Conservation (phyloP, 345 rosid species). For the Eucalyptus shirleyi region DNA sequence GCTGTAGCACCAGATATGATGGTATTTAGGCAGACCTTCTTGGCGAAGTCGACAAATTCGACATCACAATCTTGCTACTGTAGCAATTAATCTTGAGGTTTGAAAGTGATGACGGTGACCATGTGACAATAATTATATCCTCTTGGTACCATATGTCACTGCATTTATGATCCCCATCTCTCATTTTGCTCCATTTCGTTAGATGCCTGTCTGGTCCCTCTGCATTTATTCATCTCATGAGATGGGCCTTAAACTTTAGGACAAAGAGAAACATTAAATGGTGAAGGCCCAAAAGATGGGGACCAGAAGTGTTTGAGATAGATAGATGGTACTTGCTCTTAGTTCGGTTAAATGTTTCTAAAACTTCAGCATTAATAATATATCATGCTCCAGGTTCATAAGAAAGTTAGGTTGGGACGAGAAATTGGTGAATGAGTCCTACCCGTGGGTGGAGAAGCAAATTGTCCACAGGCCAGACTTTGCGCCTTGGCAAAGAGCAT, state of each 20-base stretch:
- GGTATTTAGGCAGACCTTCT: background rate
- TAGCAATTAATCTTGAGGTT: background rate
- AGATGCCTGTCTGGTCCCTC: background rate
- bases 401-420: slow-evolving; percentile 69
- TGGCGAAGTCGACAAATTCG: background rate
- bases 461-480: slow-evolving; percentile 63
- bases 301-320: background rate
- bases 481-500: slow-evolving; percentile 61
- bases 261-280: background rate
- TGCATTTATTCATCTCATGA: background rate
- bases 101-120: background rate
- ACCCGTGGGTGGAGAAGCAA: slow-evolving; percentile 79
- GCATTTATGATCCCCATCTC: slow-evolving; percentile 2
- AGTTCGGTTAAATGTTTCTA: background rate
- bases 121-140: background rate
- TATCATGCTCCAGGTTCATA: slow-evolving; percentile 41
- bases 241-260: background rate
- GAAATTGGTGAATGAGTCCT: slow-evolving; percentile 71
- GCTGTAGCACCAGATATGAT: background rate
- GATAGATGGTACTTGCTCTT: background rate
- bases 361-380: background rate
- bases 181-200: background rate
- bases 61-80: background rate
- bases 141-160: background rate
- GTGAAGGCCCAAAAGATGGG: background rate